Percentiles rank a stretch among this genome's conserved stretches.
Conservation (phyloP, 768 basidiomycete species). For the Xanthoconium stramineum region DNA sequence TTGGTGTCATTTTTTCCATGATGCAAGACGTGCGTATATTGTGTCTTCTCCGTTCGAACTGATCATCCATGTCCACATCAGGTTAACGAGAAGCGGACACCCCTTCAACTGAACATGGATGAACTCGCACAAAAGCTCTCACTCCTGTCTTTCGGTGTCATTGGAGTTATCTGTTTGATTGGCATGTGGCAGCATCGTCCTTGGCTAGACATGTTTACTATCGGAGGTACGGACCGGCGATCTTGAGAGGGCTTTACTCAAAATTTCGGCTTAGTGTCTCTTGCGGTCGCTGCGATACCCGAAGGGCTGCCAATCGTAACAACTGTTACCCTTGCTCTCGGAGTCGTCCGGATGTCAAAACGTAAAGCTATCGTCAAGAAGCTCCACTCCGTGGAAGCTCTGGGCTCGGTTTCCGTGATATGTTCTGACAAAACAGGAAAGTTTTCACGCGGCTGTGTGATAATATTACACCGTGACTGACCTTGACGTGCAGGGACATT, state of each 20-base stretch:
- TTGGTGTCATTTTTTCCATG: constrained; percentile 96
- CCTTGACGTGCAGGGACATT: constrained; percentile 58
- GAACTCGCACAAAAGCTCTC: constrained; percentile 93
- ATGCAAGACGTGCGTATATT: constrained; percentile 80
- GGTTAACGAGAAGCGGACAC: constrained; percentile 88
- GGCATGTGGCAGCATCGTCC: constrained; percentile 81
- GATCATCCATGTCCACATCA: constrained; percentile 15
- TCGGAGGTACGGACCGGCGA: constrained; percentile 67
- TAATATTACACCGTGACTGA: not conserved
- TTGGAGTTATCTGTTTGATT: constrained; percentile 89
- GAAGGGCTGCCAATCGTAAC: constrained; percentile 97
- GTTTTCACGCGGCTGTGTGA: constrained; percentile 6
- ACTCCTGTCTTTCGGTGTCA: constrained; percentile 87
- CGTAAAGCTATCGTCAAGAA: constrained; percentile 97
- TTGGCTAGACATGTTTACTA: constrained; percentile 99
- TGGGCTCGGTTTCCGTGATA: constrained; percentile 95
- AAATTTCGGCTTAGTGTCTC: constrained; percentile 61
- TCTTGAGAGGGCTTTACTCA: not conserved
- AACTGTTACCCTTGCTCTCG: constrained; percentile 93
- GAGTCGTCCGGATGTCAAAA: constrained; percentile 91
- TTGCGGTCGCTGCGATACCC: constrained; percentile 97
- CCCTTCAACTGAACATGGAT: constrained; percentile 92
- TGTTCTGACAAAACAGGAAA: constrained; percentile 95
- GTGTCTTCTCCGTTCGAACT: not conserved
- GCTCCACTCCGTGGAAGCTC: constrained; percentile 88